Conservation (phyloP, 768 basidiomycete genomes). For the Xerocomus brunneocitrinus region DNA sequence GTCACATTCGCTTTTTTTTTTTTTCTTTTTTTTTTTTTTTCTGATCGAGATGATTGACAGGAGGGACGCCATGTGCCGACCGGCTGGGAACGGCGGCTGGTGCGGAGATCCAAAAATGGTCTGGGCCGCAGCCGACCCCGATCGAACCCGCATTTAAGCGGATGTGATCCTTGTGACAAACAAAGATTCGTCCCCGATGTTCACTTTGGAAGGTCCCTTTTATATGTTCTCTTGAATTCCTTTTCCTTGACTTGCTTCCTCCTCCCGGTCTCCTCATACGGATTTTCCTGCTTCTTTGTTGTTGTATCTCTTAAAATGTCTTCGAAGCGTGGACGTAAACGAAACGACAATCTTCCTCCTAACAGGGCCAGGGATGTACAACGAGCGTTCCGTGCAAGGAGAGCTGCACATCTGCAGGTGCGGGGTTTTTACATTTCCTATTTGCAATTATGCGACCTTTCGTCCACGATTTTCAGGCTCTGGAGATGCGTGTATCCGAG, state of each 20-base stretch:
- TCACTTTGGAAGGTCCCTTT: slow-evolving; percentile 33
- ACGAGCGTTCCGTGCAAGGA: slow-evolving; percentile 81
- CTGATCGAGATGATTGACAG: slow-evolving; percentile 21
- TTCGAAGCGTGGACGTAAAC: slow-evolving; percentile 82
- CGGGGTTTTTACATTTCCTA: slow-evolving; percentile 32
- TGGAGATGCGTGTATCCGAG: slow-evolving; percentile 76
- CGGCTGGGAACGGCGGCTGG: slow-evolving; percentile 22
- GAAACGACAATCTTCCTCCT: slow-evolving; percentile 60
- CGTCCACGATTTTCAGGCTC: slow-evolving; percentile 46
- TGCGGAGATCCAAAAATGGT: slow-evolving; percentile 35
- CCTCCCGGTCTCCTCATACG: slow-evolving; percentile 28
- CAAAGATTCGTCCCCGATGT: slow-evolving; percentile 34
- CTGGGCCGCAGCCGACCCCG: slow-evolving; percentile 36
- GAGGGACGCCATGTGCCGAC: slow-evolving; percentile 9
- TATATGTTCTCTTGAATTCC: slow-evolving; percentile 37
- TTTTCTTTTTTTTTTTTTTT: slow-evolving; percentile 3
- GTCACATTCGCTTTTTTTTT: not conserved
- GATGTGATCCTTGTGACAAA: slow-evolving; percentile 32
- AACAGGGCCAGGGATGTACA: slow-evolving; percentile 83
- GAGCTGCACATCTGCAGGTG: slow-evolving; percentile 84
- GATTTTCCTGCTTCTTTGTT: slow-evolving; percentile 10
- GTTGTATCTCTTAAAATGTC: slow-evolving; percentile 47
- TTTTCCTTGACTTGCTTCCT: slow-evolving; percentile 30
- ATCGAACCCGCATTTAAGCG: slow-evolving; percentile 35
- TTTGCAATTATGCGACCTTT: slow-evolving; percentile 38